A percentile compares a stretch with the other conserved stretches of the same genome.
phyloP scores from a whole-genome alignment of 495 filamentous ascomycete genomes.

The Penicillium argentinense region DNA sequence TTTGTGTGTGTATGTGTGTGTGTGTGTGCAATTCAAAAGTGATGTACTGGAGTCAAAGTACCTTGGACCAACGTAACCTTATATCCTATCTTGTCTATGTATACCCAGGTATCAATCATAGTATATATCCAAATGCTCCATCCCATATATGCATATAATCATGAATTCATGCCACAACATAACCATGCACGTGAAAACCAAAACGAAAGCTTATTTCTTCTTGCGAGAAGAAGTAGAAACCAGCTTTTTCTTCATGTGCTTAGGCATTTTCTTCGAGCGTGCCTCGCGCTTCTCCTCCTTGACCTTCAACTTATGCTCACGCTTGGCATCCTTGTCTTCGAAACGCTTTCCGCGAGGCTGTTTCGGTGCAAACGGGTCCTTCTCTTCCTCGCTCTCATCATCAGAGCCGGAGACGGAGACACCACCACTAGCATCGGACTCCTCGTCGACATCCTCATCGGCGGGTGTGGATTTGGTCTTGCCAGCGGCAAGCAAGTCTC shows the following conservation, averaged over 20 bases:
- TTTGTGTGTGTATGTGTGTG: too few relatives aligned
- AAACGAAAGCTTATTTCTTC: slow-evolving; percentile 39
- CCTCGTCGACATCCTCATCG: slow-evolving; percentile 36
- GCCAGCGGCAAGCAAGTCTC: slow-evolving; percentile 68
- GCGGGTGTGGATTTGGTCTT: slow-evolving; percentile 49
- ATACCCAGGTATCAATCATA: slow-evolving; percentile 27
- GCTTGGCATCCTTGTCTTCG: slow-evolving; percentile 87
- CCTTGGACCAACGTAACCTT: not conserved
- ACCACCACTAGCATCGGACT: slow-evolving; percentile 50
- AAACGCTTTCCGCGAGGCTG: slow-evolving; percentile 83
- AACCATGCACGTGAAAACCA: slow-evolving; percentile 15
- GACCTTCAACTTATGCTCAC: slow-evolving; percentile 82
- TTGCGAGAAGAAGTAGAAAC: slow-evolving; percentile 42
- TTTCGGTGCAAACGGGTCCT: slow-evolving; percentile 60
- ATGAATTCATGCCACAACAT: slow-evolving; percentile 30
- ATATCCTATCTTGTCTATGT: slow-evolving; percentile 25
- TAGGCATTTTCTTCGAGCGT: slow-evolving; percentile 92
- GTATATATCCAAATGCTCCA: slow-evolving; percentile 34
- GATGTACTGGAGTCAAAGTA: not conserved
- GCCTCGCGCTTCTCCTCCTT: slow-evolving; percentile 94
- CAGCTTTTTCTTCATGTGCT: slow-evolving; percentile 78
- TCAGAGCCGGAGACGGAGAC: slow-evolving; percentile 44
- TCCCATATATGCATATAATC: slow-evolving; percentile 31
- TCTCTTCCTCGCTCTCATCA: slow-evolving; percentile 45
- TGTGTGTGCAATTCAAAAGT: too few relatives aligned